These are phyloP conservation scores for Phalaenopsis hybrid DNA, from an alignment of 116 monocot species.

Conservation along the genomic window DNA sequence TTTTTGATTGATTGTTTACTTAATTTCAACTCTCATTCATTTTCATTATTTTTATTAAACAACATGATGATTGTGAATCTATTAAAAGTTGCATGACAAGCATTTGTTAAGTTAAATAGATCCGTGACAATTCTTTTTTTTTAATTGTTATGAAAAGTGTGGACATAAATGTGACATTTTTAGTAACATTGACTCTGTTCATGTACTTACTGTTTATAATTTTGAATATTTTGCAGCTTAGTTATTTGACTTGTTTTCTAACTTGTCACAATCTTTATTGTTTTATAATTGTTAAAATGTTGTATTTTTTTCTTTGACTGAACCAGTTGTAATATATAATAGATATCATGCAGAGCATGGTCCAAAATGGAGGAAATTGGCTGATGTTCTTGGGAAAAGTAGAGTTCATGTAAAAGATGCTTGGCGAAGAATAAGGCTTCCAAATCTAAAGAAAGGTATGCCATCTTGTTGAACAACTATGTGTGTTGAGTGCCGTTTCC, in stretches of 20 bases:
- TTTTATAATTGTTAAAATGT: neutral
- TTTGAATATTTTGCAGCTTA: neutral
- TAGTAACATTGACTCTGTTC: neutral
- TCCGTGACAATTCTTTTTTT: no score
- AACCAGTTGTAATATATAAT: neutral
- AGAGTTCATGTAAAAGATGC: slow-evolving; percentile 57
- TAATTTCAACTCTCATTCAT: neutral
- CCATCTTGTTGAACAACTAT: slow-evolving; percentile 5
- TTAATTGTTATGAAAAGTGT: no score
- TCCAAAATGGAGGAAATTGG: slow-evolving; percentile 40
- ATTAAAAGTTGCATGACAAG: no score
- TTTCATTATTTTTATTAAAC: neutral
- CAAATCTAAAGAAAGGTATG: slow-evolving; percentile 42
- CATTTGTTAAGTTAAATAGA: no score
- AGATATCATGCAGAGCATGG: slow-evolving; percentile 41
- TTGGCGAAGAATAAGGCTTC: slow-evolving; percentile 45
- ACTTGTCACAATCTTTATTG: neutral
- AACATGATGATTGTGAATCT: no score
- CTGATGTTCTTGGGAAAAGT: slow-evolving; percentile 35
- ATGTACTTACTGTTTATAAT: neutral
- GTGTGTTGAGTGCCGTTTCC: neutral
- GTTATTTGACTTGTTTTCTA: neutral
- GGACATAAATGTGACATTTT: no score
- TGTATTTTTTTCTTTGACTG: neutral
- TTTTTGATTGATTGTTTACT: no score